Evolutionary conservation across 1,284 basidiomycete genomes (phyloP), one percentile per base, ranked within the genome.

Genomic region (Vanrija sp.): DNA sequence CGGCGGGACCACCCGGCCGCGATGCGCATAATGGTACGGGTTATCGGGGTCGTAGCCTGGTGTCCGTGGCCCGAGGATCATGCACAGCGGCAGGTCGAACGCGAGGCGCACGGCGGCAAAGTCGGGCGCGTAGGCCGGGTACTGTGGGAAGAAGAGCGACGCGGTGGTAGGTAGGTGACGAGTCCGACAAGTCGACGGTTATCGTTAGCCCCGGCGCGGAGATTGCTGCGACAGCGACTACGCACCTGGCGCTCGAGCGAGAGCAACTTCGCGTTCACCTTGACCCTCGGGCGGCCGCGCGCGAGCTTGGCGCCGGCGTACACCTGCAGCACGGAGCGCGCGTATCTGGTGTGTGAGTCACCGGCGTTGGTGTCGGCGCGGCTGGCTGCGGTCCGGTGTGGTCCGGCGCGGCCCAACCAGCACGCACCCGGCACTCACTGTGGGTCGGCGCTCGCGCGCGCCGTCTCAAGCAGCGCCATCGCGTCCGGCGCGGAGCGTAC

Each of bases 241-340:
- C 21, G 21, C 52, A 72, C 72, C 47, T 67, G 64, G 25, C 54
- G 42, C 54, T 75, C 73, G 15, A 72, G 52, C 14, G 49, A 9
- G 16, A 61, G 54, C 16, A 75, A 58, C 62, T 75, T 75, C 10
- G 45, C 21, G 15, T 57, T 45, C n/a, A 70, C 55, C 46, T 73
- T 67, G 15, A 19, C 16, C 21, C 59, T 58, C 1, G 51, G 47
- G 55, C 63, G 64, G 2, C 68, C 68, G 28, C 65, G 52, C 16
- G 63, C 58, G 16, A 50, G 40, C 57, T 71, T 73, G 52, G 43
- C 26, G 16, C 47, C 19, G 3, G 48, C 44, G 38, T 57, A 57
- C 25, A 42, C 38, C 25, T 54, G 44, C 16, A 61, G 46, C 14
- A 61, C 55, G 8, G 59, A 55, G 46, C 54, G 55, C 5, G 59